A percentile compares a stretch with the other conserved stretches of the same genome.
phyloP scores from a whole-genome alignment of 768 basidiomycete genomes.

The Cystobasidium tubakii region DNA sequence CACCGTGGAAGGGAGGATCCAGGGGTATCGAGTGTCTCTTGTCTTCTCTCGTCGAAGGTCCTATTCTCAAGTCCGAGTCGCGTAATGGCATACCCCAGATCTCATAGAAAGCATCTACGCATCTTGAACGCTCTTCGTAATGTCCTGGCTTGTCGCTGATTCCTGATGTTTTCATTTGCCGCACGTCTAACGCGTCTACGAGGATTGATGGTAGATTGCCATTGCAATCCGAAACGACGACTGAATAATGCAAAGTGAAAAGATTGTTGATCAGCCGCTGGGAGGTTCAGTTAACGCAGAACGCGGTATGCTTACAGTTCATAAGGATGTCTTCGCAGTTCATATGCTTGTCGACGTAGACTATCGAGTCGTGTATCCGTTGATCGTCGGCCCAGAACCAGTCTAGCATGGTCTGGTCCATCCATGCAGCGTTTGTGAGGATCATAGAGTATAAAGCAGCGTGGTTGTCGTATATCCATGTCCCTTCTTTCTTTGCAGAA shows the following conservation, averaged over 20 bases:
- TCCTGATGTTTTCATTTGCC: conserved; percentile 18
- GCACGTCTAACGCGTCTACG: conserved; percentile 24
- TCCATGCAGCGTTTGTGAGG: conserved; percentile 26
- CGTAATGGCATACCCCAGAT: conserved; percentile 31
- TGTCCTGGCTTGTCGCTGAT: conserved; percentile 25
- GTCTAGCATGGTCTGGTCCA: conserved; percentile 17
- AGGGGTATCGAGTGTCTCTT: conserved; percentile 1
- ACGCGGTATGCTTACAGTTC: conserved; percentile 21
- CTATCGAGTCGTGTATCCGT: conserved; percentile 18
- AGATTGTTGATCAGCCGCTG: background rate
- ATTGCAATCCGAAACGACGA: conserved; percentile 24
- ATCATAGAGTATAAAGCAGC: conserved; percentile 13
- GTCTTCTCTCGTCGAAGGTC: conserved; percentile 7
- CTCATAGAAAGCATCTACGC: conserved; percentile 14
- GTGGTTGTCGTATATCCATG: conserved; percentile 13
- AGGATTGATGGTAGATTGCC: conserved; percentile 16
- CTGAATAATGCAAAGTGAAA: background rate
- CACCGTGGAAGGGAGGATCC: conserved; percentile 10
- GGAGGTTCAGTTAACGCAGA: background rate
- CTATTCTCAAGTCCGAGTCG: background rate
- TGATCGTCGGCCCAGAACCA: conserved; percentile 33
- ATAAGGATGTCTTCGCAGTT: conserved; percentile 36
- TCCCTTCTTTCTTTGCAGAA: background rate
- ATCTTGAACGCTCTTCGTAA: conserved; percentile 8
- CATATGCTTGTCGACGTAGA: conserved; percentile 31